Base-by-base conservation (phyloP, 176 grass and related monocot species). In the Oryza meridionalis region DNA sequence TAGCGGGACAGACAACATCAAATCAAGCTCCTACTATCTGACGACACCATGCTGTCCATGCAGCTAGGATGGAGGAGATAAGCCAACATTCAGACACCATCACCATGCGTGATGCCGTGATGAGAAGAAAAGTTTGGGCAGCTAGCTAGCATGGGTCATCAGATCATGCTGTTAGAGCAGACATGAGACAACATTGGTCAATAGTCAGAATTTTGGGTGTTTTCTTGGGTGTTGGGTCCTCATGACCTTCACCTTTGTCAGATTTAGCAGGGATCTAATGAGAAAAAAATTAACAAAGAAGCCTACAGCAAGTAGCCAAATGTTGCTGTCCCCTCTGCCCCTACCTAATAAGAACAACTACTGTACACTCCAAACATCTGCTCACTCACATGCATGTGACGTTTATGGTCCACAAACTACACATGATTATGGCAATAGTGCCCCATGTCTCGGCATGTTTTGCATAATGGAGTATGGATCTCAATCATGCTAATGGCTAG, bases 341-440 rank as follows among this genome's bases (percentile, higher is more conserved):
- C 61, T 61, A 37, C 69, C 59, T 68, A 84, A 88, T 88, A 68
- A 84, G 55, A 21, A 62, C 9, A 22, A 62, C 3, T 62, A 24
- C 78, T 84, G 69, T 67, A 58, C 32, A 42, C 58, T 35, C 67
- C 69, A 77, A 63, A 51, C 61, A 73, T 69, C 31, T 85, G 70
- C 38, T 81, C 17, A 24, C 25, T 84, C 75, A 61, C 53, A 58
- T 58, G 53, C 62, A 84, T 88, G 86, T 88, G 81, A 75, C 35
- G 69, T 84, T 47, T 69, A 69, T 88, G 86, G 75, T 79, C 69
- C 69, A 84, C 81, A 84, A 11, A 67, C 59, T 69, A 46, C 33
- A 59, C 63, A 9, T 82, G 29, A 75, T 86, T 65, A 70, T 29
- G 65, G 47, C 71, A 78, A 32, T 6, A 45, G 29, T 69, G 67